Base-by-base conservation (phyloP, 768 basidiomycete genomes). In the Trametes maxima region DNA sequence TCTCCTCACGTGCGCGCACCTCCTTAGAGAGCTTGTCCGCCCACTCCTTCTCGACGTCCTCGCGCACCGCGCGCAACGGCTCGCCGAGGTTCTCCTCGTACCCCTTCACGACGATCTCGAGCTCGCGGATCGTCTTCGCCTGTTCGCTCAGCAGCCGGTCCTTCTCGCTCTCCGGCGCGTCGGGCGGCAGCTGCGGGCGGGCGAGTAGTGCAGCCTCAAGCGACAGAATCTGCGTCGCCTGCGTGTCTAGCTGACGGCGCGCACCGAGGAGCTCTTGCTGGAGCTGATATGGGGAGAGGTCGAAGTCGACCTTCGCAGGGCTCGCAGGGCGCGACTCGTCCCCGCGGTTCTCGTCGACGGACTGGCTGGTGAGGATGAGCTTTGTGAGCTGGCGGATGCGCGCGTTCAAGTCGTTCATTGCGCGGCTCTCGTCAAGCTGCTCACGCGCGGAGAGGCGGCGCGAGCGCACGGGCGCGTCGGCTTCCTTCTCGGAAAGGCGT, bases 221-320 rank as follows among this genome's bases (percentile, higher is more conserved):
- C 0, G 92, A 90, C 2, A 94, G 80, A 49, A 96, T 92, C 67
- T 95, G 92, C 7, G 82, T 87, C 0, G 87, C 82, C 67, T 96
- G 94, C 0, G 89, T 84, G 44, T 94, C 89, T 37, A 96, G 74
- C 64, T 94, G 85, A 19, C 86, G 82, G 25, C 90, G 83, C 1
- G 92, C 86, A 0, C 86, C 79, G 17, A 95, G 85, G 17, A 96
- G 83, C 62, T 95, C 92, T 79, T 95, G 91, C 77, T 95, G 93
- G 0, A 96, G 80, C 87, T 94, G 88, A 64, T 93, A 93, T 2
- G 92, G 90, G 0, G 90, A 85, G 85, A 91, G 86, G 70, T 94
- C 91, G 67, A 94, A 95, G 72, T 95, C 92, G 35, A 97, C 78
- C 77, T 95, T 96, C 56, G 83, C 82, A 0, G 95, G 95, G 73